Evolutionary conservation across 306 rosid species (phyloP), one percentile per base, ranked within the genome.

Genomic region (Elaeagnus macrophylla): DNA sequence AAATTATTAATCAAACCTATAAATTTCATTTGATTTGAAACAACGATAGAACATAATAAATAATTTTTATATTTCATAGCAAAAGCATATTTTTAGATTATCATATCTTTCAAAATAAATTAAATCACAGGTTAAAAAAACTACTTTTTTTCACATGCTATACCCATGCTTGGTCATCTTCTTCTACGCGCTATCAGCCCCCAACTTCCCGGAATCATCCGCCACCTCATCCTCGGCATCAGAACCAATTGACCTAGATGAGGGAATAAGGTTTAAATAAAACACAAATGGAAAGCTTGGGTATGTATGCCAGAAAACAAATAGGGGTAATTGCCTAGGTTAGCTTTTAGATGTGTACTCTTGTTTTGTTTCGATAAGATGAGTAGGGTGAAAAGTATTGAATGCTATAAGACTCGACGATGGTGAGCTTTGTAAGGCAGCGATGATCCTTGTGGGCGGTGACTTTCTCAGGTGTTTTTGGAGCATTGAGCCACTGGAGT

Each of bases 111-210:
- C n/a, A n/a, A n/a, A n/a, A n/a, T n/a, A n/a, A n/a, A n/a, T n/a
- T n/a, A n/a, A n/a, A n/a, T n/a, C n/a, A n/a, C n/a, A n/a, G n/a
- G n/a, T n/a, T n/a, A n/a, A n/a, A n/a, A n/a, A n/a, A n/a, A n/a
- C n/a, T n/a, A n/a, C n/a, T n/a, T n/a, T n/a, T n/a, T n/a, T n/a
- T n/a, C n/a, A n/a, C n/a, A n/a, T n/a, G n/a, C n/a, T n/a, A n/a
- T n/a, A n/a, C n/a, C n/a, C n/a, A n/a, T n/a, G n/a, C n/a, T 32
- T 69, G 67, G 78, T 86, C 69, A 93, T 79, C 81, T 83, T 86
- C 95, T 83, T 86, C 84, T 86, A 83, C 70, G 72, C 82, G 62
- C 95, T 86, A 53, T 83, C 93, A 2, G 95, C 88, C 93, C 95
- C 80, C 13, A 83, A 25, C 37, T 60, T 79, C 53, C 71, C 43